Percentiles rank a stretch among this genome's conserved stretches.
These are phyloP conservation scores for Agrocybe pediades DNA, from an alignment of 768 basidiomycete species.

Conservation along the genomic window DNA sequence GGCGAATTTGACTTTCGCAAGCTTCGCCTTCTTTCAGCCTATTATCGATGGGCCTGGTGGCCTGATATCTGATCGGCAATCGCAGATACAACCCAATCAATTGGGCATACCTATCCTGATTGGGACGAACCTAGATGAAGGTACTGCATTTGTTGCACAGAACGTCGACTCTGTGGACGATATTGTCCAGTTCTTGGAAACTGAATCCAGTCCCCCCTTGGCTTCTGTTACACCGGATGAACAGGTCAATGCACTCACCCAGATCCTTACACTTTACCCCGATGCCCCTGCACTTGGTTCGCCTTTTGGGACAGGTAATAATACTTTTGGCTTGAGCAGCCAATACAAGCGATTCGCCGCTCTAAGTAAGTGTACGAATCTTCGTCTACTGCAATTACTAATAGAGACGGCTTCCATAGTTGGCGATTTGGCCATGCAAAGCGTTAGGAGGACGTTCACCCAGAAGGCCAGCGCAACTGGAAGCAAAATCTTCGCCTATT, in stretches of 20 bases:
- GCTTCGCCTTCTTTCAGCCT: constrained; percentile 20
- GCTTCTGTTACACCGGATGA: constrained; percentile 20
- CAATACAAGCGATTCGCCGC: constrained; percentile 30
- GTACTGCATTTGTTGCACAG: constrained; percentile 30
- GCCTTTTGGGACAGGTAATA: constrained; percentile 43
- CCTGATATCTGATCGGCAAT: constrained; percentile 36
- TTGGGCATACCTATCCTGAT: constrained; percentile 37
- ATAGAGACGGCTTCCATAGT: constrained; percentile 10
- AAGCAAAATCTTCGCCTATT: constrained; percentile 36
- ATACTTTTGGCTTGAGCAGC: constrained; percentile 36
- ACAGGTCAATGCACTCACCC: constrained; percentile 16
- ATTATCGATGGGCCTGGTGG: constrained; percentile 41
- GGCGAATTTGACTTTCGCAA: constrained; percentile 6
- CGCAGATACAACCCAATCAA: constrained; percentile 23
- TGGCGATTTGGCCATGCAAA: constrained; percentile 31
- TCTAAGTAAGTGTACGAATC: constrained; percentile 15
- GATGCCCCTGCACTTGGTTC: constrained; percentile 39
- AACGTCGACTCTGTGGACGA: constrained; percentile 21
- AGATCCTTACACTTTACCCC: constrained; percentile 37
- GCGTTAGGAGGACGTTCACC: constrained; percentile 27
- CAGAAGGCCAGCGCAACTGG: constrained; percentile 35
- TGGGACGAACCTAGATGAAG: constrained; percentile 37
- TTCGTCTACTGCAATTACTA: constrained; percentile 2
- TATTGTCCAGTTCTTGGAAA: constrained; percentile 24
- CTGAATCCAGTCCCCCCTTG: constrained; percentile 19